phyloP scores from a whole-genome alignment of 148 eudicot genomes.

The Tetragonia tetragonoides region DNA sequence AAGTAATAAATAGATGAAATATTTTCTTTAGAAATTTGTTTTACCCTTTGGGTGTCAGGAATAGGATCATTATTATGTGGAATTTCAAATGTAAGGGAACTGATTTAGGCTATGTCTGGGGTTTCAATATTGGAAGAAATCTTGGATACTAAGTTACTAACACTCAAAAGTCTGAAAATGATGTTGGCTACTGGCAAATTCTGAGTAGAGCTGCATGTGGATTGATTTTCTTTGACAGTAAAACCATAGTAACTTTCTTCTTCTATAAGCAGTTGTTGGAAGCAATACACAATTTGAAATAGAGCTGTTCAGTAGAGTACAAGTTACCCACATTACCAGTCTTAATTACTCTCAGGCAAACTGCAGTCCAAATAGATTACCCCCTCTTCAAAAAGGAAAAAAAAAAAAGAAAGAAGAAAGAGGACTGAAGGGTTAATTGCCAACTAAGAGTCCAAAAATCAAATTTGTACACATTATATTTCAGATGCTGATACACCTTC shows the following conservation, averaged over 20 bases:
- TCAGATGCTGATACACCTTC: neutral
- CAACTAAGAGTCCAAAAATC: neutral
- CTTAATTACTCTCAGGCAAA: too few relatives aligned
- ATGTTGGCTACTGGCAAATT: neutral
- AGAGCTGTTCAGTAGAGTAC: too few relatives aligned
- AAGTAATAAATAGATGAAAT: neutral
- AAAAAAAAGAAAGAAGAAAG: too few relatives aligned
- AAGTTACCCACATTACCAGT: too few relatives aligned
- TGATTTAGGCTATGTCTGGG: slow-evolving; percentile 6
- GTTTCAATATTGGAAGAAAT: slow-evolving; percentile 16
- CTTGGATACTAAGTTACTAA: slow-evolving; percentile 16
- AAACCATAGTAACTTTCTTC: neutral
- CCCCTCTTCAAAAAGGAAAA: too few relatives aligned
- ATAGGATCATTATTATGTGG: slow-evolving; percentile 1
- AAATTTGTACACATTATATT: too few relatives aligned
- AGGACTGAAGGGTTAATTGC: too few relatives aligned
- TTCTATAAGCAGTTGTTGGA: too few relatives aligned
- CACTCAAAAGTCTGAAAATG: neutral
- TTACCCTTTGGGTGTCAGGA: neutral
- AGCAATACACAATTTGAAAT: too few relatives aligned
- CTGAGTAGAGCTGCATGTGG: neutral
- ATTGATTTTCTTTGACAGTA: neutral
- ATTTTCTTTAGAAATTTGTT: neutral
- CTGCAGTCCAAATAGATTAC: too few relatives aligned
- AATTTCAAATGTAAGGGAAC: neutral